Evolutionary conservation across 163 green algal genomes (phyloP).

Genomic region (Volvox carteri): DNA sequence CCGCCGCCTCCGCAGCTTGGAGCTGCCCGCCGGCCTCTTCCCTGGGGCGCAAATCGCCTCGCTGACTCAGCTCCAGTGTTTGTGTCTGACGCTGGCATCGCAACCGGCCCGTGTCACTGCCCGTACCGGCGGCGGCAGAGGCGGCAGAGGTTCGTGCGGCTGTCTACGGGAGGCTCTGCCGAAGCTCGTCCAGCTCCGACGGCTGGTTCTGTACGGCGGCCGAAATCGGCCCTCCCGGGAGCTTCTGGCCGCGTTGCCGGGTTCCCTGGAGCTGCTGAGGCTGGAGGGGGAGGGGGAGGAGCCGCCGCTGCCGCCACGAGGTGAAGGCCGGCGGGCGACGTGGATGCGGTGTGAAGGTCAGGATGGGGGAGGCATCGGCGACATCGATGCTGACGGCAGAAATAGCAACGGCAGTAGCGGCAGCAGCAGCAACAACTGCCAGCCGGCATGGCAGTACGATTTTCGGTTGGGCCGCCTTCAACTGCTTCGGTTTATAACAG

Average conservation of each 20-base stretch:
- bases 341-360: neutral
- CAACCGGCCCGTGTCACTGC: neutral
- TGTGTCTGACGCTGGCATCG: neutral
- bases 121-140: neutral
- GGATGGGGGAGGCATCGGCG: neutral
- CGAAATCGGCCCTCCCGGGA: neutral
- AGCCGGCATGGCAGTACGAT: constrained; percentile 2
- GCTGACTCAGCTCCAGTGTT: neutral
- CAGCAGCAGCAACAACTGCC: neutral
- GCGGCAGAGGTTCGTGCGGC: neutral
- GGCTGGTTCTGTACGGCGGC: neutral
- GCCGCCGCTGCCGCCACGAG: neutral
- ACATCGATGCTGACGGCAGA: neutral
- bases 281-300: neutral
- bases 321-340: neutral
- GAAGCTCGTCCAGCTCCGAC: neutral
- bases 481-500: neutral
- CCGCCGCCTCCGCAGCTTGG: neutral
- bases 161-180: neutral
- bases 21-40: neutral
- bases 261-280: neutral
- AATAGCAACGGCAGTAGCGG: neutral
- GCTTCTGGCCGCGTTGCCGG: neutral
- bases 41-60: neutral
- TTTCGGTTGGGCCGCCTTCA: neutral